Conservation (phyloP, 2,329 filamentous ascomycete genomes). For the Stemphylium vesicarium region DNA sequence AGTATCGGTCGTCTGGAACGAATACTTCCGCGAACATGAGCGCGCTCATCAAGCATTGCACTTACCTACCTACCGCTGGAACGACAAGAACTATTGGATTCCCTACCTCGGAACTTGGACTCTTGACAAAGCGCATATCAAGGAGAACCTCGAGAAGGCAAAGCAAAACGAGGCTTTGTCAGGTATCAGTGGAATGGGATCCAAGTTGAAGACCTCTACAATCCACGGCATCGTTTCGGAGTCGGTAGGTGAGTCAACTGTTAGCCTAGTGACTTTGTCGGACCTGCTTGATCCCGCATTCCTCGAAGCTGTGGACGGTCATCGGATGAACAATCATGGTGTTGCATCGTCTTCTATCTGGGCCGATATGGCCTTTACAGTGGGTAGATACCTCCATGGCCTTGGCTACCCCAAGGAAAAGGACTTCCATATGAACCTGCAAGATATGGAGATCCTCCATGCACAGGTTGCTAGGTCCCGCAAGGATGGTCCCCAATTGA, state of each 20-base stretch:
- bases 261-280: neutral
- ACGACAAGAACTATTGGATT: conserved; percentile 1
- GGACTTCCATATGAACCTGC: conserved; percentile 38
- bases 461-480: conserved; percentile 21
- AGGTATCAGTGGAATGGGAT: neutral
- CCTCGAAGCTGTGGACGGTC: conserved; percentile 12
- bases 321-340: conserved; percentile 3
- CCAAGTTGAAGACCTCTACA: neutral
- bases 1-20: neutral
- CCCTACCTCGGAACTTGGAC: neutral
- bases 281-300: neutral
- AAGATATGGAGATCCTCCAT: conserved; percentile 47
- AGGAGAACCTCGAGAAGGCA: neutral
- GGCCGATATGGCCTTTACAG: conserved; percentile 60
- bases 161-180: neutral
- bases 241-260: neutral
- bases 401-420: conserved; percentile 2
- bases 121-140: neutral
- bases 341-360: conserved; percentile 51
- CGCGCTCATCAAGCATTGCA: neutral
- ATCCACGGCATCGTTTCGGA: neutral
- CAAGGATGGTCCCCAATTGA: conserved; percentile 1
- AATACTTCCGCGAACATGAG: neutral
- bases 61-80: neutral
- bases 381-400: conserved; percentile 51